Evolutionary conservation across 1,139 yeast genomes (phyloP), one percentile per base, ranked within the genome.

Genomic region (Torulaspora globosa): DNA sequence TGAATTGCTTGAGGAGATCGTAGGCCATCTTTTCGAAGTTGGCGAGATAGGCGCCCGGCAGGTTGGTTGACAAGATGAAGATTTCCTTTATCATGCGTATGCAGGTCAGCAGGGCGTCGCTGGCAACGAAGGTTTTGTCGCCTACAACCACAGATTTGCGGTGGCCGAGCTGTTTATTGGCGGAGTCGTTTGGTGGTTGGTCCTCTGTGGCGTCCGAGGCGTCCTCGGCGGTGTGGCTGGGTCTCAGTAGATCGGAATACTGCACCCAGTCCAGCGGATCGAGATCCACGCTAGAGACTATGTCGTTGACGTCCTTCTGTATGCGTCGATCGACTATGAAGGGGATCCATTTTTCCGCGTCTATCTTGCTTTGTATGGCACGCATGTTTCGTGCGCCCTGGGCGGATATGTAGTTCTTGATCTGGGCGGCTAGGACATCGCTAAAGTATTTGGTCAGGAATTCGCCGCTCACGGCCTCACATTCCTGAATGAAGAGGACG

Each of bases 401-500:
- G 37, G 80, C 70, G 39, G 72, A 73, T 36, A 81, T 69, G 59
- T 79, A 89, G 50, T 76, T 75, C 47, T 74, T 78, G 8, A 84
- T 73, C 55, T 87, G 96, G 40, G 76, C 74, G n/a, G 76, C 77
- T 16, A 87, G 67, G 64, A 83, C 78, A 46, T 82, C 87, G 46
- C 83, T 78, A 38, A 90, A 69, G 12, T 78, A 76, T 44, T 78
- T 79, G 1, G 79, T 74, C 12, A 78, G 75, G 36, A 79, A 76
- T 24, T 81, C 82, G 0, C 96, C 97, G 38, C 88, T 81, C 6
- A 90, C 79, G 11, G 82, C 73, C 63, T 92, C 98, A 64, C 96
- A 87, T 61, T 88, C 96, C 42, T 79, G 79, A 31, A 89, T 70
- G 60, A 89, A 90, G 19, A 83, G 73, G 1, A 82, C 77, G 41